A percentile compares a stretch with the other conserved stretches of the same genome.
Evolutionary conservation across 1,284 basidiomycete genomes (phyloP).

Genomic region (Afroboletus lepidellus): DNA sequence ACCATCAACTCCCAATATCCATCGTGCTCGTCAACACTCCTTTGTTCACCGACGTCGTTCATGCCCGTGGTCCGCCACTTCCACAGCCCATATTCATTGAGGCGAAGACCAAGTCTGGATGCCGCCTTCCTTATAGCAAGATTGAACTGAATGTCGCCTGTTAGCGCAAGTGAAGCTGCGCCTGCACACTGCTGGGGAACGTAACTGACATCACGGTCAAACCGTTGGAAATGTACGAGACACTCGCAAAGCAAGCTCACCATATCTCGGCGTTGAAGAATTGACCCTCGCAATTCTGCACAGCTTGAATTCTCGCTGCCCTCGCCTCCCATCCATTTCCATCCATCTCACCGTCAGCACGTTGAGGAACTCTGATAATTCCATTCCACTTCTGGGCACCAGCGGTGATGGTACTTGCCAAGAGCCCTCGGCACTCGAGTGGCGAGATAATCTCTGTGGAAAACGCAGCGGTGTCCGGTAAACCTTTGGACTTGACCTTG

Average conservation of each 20-base stretch:
- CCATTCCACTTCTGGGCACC: conserved; percentile 47
- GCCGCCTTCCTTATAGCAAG: conserved; percentile 43
- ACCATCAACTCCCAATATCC: conserved; percentile 25
- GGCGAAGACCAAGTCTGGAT: conserved; percentile 39
- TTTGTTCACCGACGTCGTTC: conserved; percentile 2
- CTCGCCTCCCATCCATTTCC: conserved; percentile 23
- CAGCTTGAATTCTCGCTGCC: conserved; percentile 30
- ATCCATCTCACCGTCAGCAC: conserved; percentile 3
- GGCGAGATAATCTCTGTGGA: conserved; percentile 38
- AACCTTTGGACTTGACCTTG: conserved; percentile 5
- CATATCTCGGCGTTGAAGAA: conserved; percentile 43
- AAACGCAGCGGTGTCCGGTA: conserved; percentile 26
- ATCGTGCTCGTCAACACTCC: conserved; percentile 10
- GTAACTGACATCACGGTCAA: conserved; percentile 35
- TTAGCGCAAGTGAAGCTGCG: conserved; percentile 48
- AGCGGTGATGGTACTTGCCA: conserved; percentile 35
- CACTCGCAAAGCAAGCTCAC: conserved; percentile 34
- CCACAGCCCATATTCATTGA: conserved; percentile 63
- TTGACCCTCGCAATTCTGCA: conserved; percentile 36
- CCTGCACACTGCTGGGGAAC: conserved; percentile 48
- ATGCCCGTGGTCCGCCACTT: conserved; percentile 35
- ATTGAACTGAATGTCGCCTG: conserved; percentile 51
- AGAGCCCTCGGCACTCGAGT: conserved; percentile 43
- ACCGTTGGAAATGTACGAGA: background rate
- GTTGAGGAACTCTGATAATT: conserved; percentile 43